These are phyloP conservation scores for Anthracocystis panici-leucophaei DNA, from an alignment of 1,284 basidiomycete species.

Conservation along the genomic window DNA sequence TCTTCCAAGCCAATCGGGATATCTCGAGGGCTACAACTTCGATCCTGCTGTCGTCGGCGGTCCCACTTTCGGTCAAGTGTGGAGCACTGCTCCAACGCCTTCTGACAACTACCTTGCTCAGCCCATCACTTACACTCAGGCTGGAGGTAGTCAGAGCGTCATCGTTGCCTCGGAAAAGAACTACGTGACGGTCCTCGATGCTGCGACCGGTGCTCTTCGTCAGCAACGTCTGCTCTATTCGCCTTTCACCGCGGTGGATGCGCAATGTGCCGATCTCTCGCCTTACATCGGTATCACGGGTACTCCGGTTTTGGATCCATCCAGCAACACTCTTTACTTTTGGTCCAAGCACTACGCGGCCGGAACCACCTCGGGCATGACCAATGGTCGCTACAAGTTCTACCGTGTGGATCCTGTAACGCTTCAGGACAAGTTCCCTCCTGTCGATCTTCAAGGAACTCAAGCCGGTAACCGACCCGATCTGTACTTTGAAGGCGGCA, in stretches of 20 bases:
- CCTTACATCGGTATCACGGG: conserved; percentile 28
- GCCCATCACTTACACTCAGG: conserved; percentile 19
- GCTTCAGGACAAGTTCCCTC: conserved; percentile 12
- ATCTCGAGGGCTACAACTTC: conserved; percentile 33
- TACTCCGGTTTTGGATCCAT: conserved; percentile 21
- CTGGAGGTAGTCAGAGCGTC: conserved; percentile 16
- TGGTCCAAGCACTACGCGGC: conserved; percentile 23
- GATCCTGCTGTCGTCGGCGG: conserved; percentile 30
- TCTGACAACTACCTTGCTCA: conserved; percentile 11
- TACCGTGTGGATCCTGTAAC: conserved; percentile 30
- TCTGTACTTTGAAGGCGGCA: conserved; percentile 32
- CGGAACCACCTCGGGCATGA: conserved; percentile 8
- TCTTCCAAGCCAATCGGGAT: conserved; percentile 13
- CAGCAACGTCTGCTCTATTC: background rate
- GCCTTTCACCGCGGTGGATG: conserved; percentile 11
- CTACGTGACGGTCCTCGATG: conserved; percentile 20
- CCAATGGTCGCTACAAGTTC: conserved; percentile 26
- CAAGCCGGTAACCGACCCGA: conserved; percentile 16
- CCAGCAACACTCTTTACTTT: conserved; percentile 23
- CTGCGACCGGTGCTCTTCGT: conserved; percentile 12
- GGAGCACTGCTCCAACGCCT: background rate
- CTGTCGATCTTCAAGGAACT: conserved; percentile 17
- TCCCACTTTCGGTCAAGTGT: conserved; percentile 13
- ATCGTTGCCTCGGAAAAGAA: conserved; percentile 18
- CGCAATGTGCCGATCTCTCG: conserved; percentile 12